Evolutionary conservation across 2,329 filamentous ascomycete species (phyloP), one percentile per base, ranked within the genome.

Genomic region (Esteya vermicola): DNA sequence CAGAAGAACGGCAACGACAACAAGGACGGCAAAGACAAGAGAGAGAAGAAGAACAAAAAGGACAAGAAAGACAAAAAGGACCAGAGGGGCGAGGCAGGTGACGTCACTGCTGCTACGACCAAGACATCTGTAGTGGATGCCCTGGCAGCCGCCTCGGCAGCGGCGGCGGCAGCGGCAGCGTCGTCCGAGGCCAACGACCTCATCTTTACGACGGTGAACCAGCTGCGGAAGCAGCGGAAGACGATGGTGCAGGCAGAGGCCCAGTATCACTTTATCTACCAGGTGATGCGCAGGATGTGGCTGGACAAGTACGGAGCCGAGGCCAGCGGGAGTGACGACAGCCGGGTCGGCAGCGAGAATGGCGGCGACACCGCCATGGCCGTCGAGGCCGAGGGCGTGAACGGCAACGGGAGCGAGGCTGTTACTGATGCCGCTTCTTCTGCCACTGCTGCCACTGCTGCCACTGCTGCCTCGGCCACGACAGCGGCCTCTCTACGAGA

Each of bases 171-270:
- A 16, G 36, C 38, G 4, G 41, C 41, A 14, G 20, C 39, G n/a
- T n/a, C n/a, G n/a, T n/a, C n/a, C 4, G 42, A 43, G 30, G 42
- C 35, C 9, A 26, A 45, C 4, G 48, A 49, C 35, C 39, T 43
- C 10, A 70, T 98, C 31, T 83, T 78, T 48, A 70, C 81, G 16
- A 81, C 82, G 0, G 88, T 98, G 40, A 81, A 93, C 51, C 61
- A 65, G 44, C 68, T 98, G 41, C 74, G 91, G 33, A 75, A 89
- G 57, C 91, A 98, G 64, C 74, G 91, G 16, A 83, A 85, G 64
- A 84, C 80, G 60, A 98, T 98, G 91, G 91, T 98, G 6, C 91
- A 96, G 61, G 80, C 83, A 34, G 82, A 89, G 50, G 57, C 70
- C 36, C 91, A 98, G 57, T 91, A 83, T 52, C 61, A 74, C 28